A percentile compares a stretch with the other conserved stretches of the same genome.
phyloP scores from a whole-genome alignment of 495 filamentous ascomycete species.

The Penicillium parvum region DNA sequence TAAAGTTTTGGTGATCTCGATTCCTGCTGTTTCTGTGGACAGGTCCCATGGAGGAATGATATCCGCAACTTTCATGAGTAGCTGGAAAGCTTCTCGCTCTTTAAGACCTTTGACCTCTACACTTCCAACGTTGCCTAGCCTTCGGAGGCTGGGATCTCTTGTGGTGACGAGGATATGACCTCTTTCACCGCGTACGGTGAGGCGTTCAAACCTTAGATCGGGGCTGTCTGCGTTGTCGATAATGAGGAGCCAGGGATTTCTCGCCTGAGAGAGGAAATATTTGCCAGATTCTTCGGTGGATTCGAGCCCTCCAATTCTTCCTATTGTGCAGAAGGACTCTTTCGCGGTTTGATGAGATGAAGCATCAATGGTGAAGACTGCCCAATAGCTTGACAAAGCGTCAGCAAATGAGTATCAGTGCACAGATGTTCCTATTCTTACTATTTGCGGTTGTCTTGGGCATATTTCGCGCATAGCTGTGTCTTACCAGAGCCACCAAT shows the following conservation, averaged over 20 bases:
- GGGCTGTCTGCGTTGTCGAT: conserved; percentile 40
- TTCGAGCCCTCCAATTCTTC: conserved; percentile 21
- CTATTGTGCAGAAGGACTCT: conserved; percentile 23
- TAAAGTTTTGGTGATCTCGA: conserved; percentile 20
- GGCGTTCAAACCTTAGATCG: conserved; percentile 11
- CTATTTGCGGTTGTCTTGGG: conserved; percentile 22
- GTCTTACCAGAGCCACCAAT: conserved; percentile 37
- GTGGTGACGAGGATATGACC: conserved; percentile 41
- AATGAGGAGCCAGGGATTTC: conserved; percentile 34
- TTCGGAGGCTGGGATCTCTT: conserved; percentile 23
- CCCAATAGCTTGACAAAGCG: conserved; percentile 18
- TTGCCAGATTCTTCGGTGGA: conserved; percentile 11
- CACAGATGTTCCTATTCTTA: not conserved
- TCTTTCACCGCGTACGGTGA: conserved; percentile 30
- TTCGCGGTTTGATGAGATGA: conserved; percentile 20
- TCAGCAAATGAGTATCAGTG: not conserved
- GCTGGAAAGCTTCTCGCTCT: conserved; percentile 23
- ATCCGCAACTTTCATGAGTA: conserved; percentile 17
- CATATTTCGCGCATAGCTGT: conserved; percentile 33
- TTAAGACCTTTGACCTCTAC: conserved; percentile 26
- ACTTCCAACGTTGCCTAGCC: conserved; percentile 22
- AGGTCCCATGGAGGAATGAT: not conserved
- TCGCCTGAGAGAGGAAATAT: conserved; percentile 14
- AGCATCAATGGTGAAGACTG: conserved; percentile 27
- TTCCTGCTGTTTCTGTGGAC: not conserved